Conservation (phyloP, 148 eudicot species). For the Silene uniflora region DNA sequence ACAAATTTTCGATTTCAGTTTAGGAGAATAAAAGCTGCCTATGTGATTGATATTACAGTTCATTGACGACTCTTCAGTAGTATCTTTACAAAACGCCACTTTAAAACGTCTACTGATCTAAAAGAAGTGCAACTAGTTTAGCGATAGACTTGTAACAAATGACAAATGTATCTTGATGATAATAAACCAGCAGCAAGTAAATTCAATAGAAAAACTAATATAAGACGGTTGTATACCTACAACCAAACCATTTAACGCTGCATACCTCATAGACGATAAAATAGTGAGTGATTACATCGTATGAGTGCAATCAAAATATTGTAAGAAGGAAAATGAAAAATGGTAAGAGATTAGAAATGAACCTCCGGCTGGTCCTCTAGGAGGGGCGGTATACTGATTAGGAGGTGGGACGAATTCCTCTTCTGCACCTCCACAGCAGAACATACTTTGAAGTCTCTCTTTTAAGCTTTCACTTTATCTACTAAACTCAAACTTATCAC, state of each 20-base stretch:
- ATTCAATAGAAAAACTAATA: too few species aligned
- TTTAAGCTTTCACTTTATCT: background rate
- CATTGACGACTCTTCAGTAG: too few species aligned
- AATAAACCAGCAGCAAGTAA: background rate
- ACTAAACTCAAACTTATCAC: background rate
- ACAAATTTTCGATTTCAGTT: background rate
- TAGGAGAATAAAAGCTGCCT: too few species aligned
- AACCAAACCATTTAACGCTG: too few species aligned
- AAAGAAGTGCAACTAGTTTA: too few species aligned
- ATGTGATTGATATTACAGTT: too few species aligned
- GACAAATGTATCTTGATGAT: background rate
- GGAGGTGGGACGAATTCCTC: constrained; percentile 64
- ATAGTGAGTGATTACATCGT: too few species aligned
- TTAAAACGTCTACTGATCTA: too few species aligned
- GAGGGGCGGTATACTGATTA: constrained; percentile 55
- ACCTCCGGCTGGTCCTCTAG: constrained; percentile 54
- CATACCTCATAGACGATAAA: too few species aligned
- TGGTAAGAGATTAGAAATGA: background rate
- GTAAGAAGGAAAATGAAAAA: background rate
- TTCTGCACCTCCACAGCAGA: constrained; percentile 78
- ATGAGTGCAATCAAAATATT: background rate
- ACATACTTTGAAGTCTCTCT: constrained; percentile 45
- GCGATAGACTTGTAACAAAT: background rate
- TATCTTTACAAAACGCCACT: too few species aligned
- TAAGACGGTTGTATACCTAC: too few species aligned